Base-by-base conservation (phyloP, 2,329 filamentous ascomycete genomes). In the Lecanicillium sp. region DNA sequence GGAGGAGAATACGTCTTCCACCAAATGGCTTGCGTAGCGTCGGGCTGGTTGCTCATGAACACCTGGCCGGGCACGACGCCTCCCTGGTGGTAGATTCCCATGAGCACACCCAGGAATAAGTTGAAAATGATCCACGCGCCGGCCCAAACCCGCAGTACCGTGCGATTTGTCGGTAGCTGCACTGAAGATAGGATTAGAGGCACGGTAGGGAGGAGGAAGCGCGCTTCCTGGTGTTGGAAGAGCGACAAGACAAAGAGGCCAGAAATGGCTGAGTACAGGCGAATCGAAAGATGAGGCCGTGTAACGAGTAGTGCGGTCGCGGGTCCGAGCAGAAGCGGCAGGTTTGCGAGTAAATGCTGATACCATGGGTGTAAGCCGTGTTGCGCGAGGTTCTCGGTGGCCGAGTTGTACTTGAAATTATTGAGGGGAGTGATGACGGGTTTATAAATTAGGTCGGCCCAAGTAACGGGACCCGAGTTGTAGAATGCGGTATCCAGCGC, bases 401-500 rank as follows among this genome's bases (percentile, higher is more conserved):
- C 67, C 14, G 81, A 74, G 60, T 90, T 90, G 63, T 90, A 90
- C 41, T 72, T 61, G 44, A 89, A 68, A 56, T 88, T 88, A 57
- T 90, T 89, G 41, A 87, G 66, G 9, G 84, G 84, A 5, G 85
- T 87, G 46, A 90, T 77, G 35, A 84, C 72, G 1, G 85, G 85
- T 39, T 73, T 68, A 19, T 62, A 62, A 49, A 84, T 64, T 20
- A 90, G 61, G 44, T 80, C 74, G 15, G 69, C 66, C 69, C 84
- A 81, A 28, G 74, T 74, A 42, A 86, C 72, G 38, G 78, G 71
- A 42, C 74, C 69, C 42, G 70, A 56, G 33, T 74, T 67, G 57
- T 95, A 96, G 59, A 94, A 96, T 33, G 79, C 74, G 3, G 90
- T 97, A 60, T 98, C 92, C 41, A 87, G 71, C 41, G 77, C 75